phyloP scores from a whole-genome alignment of 2,329 filamentous ascomycete genomes.

The Cytospora piceae region DNA sequence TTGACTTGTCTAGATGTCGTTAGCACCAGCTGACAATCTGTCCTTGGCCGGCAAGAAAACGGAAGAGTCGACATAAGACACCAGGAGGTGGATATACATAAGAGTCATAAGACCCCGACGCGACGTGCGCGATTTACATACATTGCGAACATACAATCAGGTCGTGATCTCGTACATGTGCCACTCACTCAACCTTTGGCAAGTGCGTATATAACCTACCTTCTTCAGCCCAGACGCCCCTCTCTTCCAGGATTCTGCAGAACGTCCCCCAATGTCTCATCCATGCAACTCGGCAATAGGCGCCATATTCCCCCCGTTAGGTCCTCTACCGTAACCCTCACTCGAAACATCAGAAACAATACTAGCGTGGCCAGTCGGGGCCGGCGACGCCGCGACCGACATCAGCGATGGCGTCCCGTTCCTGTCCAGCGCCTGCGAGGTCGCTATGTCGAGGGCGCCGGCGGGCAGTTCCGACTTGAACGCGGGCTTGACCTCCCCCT shows the following conservation, averaged over 20 bases:
- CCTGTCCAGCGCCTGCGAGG: neutral
- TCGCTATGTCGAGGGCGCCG: neutral
- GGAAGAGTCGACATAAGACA: too few relatives aligned
- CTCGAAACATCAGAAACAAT: conserved; percentile 16
- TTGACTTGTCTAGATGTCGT: neutral
- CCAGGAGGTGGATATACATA: too few relatives aligned
- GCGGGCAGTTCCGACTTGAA: neutral
- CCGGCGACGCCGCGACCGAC: conserved; percentile 7
- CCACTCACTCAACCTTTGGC: too few relatives aligned
- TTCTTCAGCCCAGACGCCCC: too few relatives aligned
- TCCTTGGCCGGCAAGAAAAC: too few relatives aligned
- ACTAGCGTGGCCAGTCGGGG: neutral
- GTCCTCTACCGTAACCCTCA: neutral
- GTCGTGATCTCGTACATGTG: too few relatives aligned
- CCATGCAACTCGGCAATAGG: conserved; percentile 15
- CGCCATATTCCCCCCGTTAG: neutral
- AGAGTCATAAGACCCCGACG: too few relatives aligned
- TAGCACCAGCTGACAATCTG: neutral
- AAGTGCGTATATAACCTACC: too few relatives aligned
- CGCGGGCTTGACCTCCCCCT: too few relatives aligned
- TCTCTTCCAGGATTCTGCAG: too few relatives aligned
- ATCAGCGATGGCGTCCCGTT: conserved; percentile 11
- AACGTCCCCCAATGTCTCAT: neutral
- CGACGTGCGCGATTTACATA: too few relatives aligned
- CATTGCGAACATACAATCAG: too few relatives aligned